Evolutionary conservation across 2,329 filamentous ascomycete species (phyloP), one percentile per base, ranked within the genome.

Genomic region (Huntiella decipiens): DNA sequence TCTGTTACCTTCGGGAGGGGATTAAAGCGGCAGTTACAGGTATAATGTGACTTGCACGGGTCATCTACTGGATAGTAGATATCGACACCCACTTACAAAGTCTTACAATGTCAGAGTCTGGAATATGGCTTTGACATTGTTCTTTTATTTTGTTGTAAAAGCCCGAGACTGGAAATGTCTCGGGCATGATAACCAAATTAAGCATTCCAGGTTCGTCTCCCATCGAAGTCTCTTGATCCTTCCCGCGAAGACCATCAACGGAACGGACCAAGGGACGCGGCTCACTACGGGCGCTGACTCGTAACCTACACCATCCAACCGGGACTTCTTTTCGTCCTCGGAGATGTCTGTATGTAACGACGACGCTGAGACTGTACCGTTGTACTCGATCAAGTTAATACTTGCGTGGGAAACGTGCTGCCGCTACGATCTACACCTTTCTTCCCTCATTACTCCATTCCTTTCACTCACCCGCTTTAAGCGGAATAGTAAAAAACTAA

Each of bases 361-460:
- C 66, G 73, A 86, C 74, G 83, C 83, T 88, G 83, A 91, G 83
- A 88, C 79, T 78, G 80, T 76, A 91, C 83, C 82, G 83, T 87
- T 81, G 77, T 78, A 88, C 82, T 88, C 82, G 83, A 91, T 83
- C 83, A 91, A 91, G 83, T 83, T 88, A 91, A 88, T 86, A 80
- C 83, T 91, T 91, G 83, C 83, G 83, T 88, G 83, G 79, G 83
- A 82, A 88, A 87, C 72, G 83, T 88, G 82, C 81, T 87, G 82
- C 82, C 82, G 82, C 82, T 84, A 75, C 66, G 63, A 65, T 60
- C 62, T 60, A 58, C 54, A 56, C 59, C 56, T 54, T 53, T 51
- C 53, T 54, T 51, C 46, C 48, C 51, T n/a, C 52, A 51, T 54
- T 54, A 46, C 52, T 51, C 46, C 55, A 15, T 42, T 34, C 51